Conservation (phyloP, 108 stramenopile genomes). For the Nitzschia sp. region DNA sequence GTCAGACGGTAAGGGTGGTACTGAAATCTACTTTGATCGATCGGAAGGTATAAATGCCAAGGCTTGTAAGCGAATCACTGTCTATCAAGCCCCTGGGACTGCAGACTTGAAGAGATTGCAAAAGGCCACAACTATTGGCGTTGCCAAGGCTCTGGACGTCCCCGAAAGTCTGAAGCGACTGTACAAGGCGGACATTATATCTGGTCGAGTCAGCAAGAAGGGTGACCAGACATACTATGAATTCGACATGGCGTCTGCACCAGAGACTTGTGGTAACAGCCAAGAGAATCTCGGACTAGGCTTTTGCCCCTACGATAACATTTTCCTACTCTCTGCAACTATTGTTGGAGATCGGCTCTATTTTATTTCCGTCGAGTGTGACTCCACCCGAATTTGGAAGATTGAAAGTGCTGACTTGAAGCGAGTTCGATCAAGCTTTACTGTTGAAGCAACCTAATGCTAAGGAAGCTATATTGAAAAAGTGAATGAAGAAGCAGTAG, state of each 20-base stretch:
- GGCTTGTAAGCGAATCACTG: slow-evolving; percentile 69
- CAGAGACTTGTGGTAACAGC: slow-evolving; percentile 52
- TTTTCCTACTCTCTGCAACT: slow-evolving; percentile 73
- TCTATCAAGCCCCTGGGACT: slow-evolving; percentile 56
- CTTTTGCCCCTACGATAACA: slow-evolving; percentile 77
- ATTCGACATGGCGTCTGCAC: slow-evolving; percentile 80
- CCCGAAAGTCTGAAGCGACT: slow-evolving; percentile 48
- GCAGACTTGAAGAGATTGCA: slow-evolving; percentile 44
- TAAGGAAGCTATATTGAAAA: no score
- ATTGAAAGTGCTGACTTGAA: slow-evolving; percentile 68
- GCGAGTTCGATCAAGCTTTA: slow-evolving; percentile 67
- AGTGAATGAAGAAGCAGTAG: background rate
- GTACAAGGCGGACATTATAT: slow-evolving; percentile 69
- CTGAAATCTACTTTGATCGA: slow-evolving; percentile 52
- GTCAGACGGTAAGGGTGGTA: slow-evolving; percentile 48
- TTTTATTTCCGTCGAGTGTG: slow-evolving; percentile 65
- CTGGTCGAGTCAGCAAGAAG: slow-evolving; percentile 45
- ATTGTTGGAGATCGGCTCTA: slow-evolving; percentile 57
- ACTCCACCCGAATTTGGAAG: slow-evolving; percentile 69
- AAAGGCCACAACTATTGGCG: slow-evolving; percentile 72
- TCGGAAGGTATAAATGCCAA: slow-evolving; percentile 64
- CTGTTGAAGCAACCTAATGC: slow-evolving; percentile 36
- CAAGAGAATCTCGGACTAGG: slow-evolving; percentile 77
- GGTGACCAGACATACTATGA: slow-evolving; percentile 69
- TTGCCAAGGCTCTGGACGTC: slow-evolving; percentile 67